Base-by-base conservation (phyloP, 2,329 filamentous ascomycete species). In the Colletotrichum sp. region DNA sequence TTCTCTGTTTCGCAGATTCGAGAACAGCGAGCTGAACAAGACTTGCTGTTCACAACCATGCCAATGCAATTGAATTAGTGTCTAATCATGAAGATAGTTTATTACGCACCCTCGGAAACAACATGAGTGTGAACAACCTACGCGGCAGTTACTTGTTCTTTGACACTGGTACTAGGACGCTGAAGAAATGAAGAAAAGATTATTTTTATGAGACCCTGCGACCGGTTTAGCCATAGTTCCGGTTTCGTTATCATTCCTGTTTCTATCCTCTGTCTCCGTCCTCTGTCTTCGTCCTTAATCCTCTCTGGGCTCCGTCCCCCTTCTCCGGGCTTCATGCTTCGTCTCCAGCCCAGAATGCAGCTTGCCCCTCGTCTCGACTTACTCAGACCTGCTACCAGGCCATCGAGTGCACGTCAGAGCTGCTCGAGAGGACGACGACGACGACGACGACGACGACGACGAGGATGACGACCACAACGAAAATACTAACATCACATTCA, bases 181-280 rank as follows among this genome's bases (percentile, higher is more conserved):
- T 7, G 0, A 13, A 21, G 43, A 52, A 48, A 48, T 48, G 18
- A 48, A 10, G 18, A n/a, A 12, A 0, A 48, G 0, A 12, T 12
- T 48, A 9, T 0, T 48, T 48, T 6, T n/a, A 21, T 48, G 18
- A 48, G 39, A 24, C 0, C 1, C 6, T 52, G 10, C 0, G n/a
- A 2, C 43, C n/a, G 10, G 10, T 21, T 2, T 21, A 0, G 1
- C n/a, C 12, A 52, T 0, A 52, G 10, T 2, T 5, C 6, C 12
- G n/a, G 0, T 3, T n/a, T 52, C n/a, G 0, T 52, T 21, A 12
- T 21, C 0, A 1, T 21, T 52, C 10, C n/a, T 52, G 10, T 52
- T 21, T 52, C 32, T 34, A 34, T 43, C 36, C 28, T 24, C 21
- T 24, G 21, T 24, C 24, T 26, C 24, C 5, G 26, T 26, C 26